phyloP scores from a whole-genome alignment of 805 yeast species.

The Schizosaccharomyces lindneri region DNA sequence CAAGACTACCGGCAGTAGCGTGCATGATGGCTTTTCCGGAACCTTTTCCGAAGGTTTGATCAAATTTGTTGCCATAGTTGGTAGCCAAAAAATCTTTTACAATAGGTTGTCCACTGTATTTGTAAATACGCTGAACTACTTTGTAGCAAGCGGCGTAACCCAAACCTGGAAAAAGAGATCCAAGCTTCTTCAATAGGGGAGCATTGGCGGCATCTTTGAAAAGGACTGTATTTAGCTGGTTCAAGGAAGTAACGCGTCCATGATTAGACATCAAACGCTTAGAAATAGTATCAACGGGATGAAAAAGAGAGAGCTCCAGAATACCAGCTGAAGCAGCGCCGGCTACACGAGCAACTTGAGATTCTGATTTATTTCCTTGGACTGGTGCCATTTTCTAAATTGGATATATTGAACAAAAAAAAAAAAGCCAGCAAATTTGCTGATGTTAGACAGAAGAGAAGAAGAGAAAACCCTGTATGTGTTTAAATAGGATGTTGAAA shows the following conservation, averaged over 20 bases:
- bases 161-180: slow-evolving; percentile 86
- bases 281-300: slow-evolving; percentile 90
- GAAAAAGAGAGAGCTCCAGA: slow-evolving; percentile 88
- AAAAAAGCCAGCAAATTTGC: background rate
- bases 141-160: slow-evolving; percentile 97
- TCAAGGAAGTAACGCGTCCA: slow-evolving; percentile 37
- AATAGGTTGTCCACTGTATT: slow-evolving; percentile 97
- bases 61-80: slow-evolving; percentile 48
- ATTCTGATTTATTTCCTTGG: background rate
- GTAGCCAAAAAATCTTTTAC: slow-evolving; percentile 68
- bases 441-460: no score
- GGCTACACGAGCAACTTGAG: background rate
- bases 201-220: slow-evolving; percentile 61
- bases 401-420: background rate
- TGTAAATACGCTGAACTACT: slow-evolving; percentile 87
- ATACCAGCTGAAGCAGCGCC: slow-evolving; percentile 76
- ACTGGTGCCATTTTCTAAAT: background rate
- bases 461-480: no score
- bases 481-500: no score
- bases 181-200: slow-evolving; percentile 40
- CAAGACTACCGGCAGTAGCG: slow-evolving; percentile 84
- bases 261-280: slow-evolving; percentile 82
- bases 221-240: slow-evolving; percentile 62
- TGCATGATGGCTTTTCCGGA: slow-evolving; percentile 93
- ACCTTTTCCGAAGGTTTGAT: slow-evolving; percentile 61